Percentiles rank a stretch among this genome's conserved stretches.
phyloP scores from a whole-genome alignment of 2,329 filamentous ascomycete species.

The Cordyceps pruinosa region DNA sequence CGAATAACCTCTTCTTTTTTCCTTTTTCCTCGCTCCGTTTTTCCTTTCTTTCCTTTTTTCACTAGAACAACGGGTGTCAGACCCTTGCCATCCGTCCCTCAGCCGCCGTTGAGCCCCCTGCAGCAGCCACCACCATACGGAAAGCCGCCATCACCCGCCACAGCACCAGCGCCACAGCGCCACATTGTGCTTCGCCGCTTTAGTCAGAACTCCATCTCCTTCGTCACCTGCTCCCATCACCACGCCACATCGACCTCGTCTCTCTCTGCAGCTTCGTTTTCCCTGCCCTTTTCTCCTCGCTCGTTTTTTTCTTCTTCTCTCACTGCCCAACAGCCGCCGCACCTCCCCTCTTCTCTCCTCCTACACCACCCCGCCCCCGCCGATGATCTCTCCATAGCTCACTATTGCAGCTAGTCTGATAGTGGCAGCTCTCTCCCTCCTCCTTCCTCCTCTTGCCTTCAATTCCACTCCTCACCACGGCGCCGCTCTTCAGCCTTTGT shows the following conservation, averaged over 20 bases:
- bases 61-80: not conserved
- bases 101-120: not conserved
- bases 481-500: not conserved
- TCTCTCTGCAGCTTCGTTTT: not conserved
- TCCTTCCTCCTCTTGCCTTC: not conserved
- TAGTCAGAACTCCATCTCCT: constrained; percentile 1
- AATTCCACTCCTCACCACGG: not conserved
- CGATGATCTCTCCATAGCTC: constrained; percentile 3
- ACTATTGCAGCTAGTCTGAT: constrained; percentile 6
- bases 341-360: not conserved
- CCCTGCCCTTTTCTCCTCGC: not conserved
- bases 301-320: not conserved
- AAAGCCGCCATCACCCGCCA: constrained; percentile 8
- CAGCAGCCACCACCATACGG: not conserved
- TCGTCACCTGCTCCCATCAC: constrained; percentile 10
- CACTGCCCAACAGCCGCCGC: not conserved
- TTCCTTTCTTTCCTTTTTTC: not conserved
- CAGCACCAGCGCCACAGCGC: not conserved
- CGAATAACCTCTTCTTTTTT: too few species aligned
- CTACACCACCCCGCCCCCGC: not conserved
- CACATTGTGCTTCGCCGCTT: constrained; percentile 1
- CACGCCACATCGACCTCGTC: constrained; percentile 2
- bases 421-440: constrained; percentile 1
- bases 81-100: not conserved
- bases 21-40: too few species aligned